Base-by-base conservation (phyloP, 2,329 filamentous ascomycete genomes). In the Boeremia lycopersici region DNA sequence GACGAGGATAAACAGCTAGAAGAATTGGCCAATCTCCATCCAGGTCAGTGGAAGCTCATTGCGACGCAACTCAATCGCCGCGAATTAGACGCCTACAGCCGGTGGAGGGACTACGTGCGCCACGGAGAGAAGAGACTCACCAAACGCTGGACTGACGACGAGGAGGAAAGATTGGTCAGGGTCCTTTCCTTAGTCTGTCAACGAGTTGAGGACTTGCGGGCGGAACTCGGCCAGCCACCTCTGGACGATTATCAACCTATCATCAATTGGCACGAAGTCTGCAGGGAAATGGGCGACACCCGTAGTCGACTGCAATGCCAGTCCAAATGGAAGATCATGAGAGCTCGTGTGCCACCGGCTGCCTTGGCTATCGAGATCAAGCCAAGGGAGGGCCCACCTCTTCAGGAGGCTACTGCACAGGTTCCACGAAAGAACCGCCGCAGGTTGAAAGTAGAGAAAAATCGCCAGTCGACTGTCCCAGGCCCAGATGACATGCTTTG, bases 221-320 rank as follows among this genome's bases (percentile, higher is more conserved):
- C 52, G 15, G 48, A 62, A 42, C 45, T 49, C 12, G 59, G 61
- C 25, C 25, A 57, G 48, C 53, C 61, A 43, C 57, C 64, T 12
- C 64, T 70, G 10, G 70, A 73, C 2, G 66, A 76, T 13, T 69
- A 78, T 1, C 79, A 84, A 38, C 75, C 79, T 15, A 72, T 85
- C 29, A 79, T 91, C 57, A 84, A 88, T 63, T 92, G 89, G 88
- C 77, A 82, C 44, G 71, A 78, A 8, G 84, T 92, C 23, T 87
- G 86, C 61, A 76, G 84, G 55, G 79, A 80, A 48, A 86, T 92
- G 83, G 79, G 76, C 12, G 77, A 79, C 42, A 85, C 79, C 8
- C 81, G 89, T 39, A 89, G 83, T 57, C 82, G 86, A 3, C 79
- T 89, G 23, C 88, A 90, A 69, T 91, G 88, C 67, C 79, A 82